phyloP scores from a whole-genome alignment of 169 alveolate genomes.

The Cryptosporidium parvum region DNA sequence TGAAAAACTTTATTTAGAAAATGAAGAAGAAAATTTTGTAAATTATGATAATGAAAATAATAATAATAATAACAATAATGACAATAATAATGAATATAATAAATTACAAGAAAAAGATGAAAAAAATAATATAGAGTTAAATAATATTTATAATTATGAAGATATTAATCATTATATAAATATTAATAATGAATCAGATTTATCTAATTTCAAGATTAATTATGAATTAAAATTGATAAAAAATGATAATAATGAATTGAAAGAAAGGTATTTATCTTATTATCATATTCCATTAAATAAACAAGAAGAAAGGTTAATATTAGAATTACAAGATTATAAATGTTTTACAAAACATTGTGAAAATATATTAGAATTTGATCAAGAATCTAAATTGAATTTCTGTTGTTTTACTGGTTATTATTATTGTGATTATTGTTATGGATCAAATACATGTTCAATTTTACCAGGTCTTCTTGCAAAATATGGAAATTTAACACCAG shows the following conservation, averaged over 20 bases:
- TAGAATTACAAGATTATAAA: constrained; percentile 36
- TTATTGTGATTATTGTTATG: constrained; percentile 65
- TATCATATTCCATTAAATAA: constrained; percentile 25
- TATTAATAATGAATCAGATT: neutral
- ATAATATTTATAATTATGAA: neutral
- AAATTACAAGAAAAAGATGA: neutral
- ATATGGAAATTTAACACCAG: constrained; percentile 68
- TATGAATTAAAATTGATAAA: neutral
- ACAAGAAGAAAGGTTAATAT: constrained; percentile 23
- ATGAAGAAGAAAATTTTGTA: neutral
- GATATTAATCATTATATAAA: neutral
- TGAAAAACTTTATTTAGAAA: neutral
- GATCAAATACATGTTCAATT: constrained; percentile 44
- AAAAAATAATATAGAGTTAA: neutral
- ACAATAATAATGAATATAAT: neutral
- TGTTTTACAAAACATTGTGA: constrained; percentile 31
- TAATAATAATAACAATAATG: neutral
- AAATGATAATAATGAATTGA: constrained; percentile 13
- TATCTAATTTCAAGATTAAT: neutral
- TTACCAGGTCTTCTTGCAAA: constrained; percentile 60
- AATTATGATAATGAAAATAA: neutral
- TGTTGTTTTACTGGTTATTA: constrained; percentile 71
- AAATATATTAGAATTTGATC: neutral
- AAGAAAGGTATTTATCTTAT: constrained; percentile 35
- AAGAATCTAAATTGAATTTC: constrained; percentile 4